A percentile compares a stretch with the other conserved stretches of the same genome.
phyloP scores from a whole-genome alignment of 2,329 filamentous ascomycete genomes.

The Leptographium radiaticola region DNA sequence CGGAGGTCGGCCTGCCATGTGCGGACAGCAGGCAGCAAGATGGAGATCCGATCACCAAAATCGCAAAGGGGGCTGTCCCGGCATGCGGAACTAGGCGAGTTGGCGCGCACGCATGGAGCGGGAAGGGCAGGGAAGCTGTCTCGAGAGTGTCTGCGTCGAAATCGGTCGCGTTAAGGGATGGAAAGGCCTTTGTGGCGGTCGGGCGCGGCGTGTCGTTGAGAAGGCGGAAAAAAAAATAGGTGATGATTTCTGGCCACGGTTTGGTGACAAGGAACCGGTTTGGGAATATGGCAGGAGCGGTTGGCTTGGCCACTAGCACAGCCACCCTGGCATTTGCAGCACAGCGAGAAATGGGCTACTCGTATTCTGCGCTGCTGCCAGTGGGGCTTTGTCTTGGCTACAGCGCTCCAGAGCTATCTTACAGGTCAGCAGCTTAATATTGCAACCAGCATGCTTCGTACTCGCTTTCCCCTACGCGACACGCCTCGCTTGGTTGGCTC shows the following conservation, averaged over 20 bases:
- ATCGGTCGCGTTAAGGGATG: background rate
- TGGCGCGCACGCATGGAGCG: slow-evolving; percentile 7
- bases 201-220: background rate
- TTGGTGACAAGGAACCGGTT: slow-evolving; percentile 1
- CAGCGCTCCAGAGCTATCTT: background rate
- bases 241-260: background rate
- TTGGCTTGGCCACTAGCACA: slow-evolving; percentile 8
- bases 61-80: slow-evolving; percentile 16
- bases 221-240: background rate
- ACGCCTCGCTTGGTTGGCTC: too few relatives aligned
- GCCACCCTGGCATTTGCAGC: slow-evolving; percentile 7
- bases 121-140: background rate
- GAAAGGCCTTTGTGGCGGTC: background rate
- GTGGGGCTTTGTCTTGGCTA: background rate
- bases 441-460: too few relatives aligned
- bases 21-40: slow-evolving; percentile 25
- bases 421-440: too few relatives aligned
- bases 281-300: background rate
- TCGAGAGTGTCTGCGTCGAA: background rate
- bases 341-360: background rate
- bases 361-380: too few relatives aligned
- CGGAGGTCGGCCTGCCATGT: slow-evolving; percentile 48
- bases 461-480: too few relatives aligned
- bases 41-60: slow-evolving; percentile 2
- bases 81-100: slow-evolving; percentile 18